Evolutionary conservation across 2,329 filamentous ascomycete species (phyloP).

Genomic region (Monosporascus sp.): DNA sequence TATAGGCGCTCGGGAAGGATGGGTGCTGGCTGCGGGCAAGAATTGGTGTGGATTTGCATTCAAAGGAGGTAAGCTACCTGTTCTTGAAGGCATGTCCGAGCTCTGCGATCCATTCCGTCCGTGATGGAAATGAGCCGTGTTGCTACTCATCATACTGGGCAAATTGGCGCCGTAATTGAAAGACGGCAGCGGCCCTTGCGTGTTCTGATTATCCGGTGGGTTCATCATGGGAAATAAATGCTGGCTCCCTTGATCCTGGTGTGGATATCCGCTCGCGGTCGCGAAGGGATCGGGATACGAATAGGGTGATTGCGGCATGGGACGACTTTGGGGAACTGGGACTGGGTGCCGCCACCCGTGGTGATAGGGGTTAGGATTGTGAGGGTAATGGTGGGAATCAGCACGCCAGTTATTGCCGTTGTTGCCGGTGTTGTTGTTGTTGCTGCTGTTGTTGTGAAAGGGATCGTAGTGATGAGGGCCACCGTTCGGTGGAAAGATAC

Average conservation of each 20-base stretch:
- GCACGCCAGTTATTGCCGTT: constrained; percentile 3
- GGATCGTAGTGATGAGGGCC: constrained; percentile 19
- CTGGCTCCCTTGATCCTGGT: background rate
- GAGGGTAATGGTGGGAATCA: background rate
- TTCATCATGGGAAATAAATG: background rate
- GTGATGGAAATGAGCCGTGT: background rate
- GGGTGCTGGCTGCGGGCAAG: background rate
- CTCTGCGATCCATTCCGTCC: background rate
- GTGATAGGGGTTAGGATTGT: background rate
- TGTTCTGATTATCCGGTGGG: background rate
- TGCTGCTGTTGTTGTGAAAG: constrained; percentile 6
- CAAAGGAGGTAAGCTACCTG: background rate
- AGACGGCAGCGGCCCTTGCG: background rate
- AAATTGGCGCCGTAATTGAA: background rate
- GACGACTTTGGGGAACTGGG: background rate
- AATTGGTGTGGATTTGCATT: background rate
- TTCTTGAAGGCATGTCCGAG: background rate
- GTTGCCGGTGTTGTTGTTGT: constrained; percentile 1
- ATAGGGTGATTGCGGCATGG: background rate
- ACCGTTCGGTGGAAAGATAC: constrained; percentile 10
- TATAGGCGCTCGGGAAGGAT: background rate
- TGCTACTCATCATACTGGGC: background rate
- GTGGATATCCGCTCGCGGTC: background rate
- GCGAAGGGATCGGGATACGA: constrained; percentile 1
- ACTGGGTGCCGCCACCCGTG: constrained; percentile 4